Evolutionary conservation across 2,329 filamentous ascomycete genomes (phyloP).

Genomic region (Colletotrichum musae): DNA sequence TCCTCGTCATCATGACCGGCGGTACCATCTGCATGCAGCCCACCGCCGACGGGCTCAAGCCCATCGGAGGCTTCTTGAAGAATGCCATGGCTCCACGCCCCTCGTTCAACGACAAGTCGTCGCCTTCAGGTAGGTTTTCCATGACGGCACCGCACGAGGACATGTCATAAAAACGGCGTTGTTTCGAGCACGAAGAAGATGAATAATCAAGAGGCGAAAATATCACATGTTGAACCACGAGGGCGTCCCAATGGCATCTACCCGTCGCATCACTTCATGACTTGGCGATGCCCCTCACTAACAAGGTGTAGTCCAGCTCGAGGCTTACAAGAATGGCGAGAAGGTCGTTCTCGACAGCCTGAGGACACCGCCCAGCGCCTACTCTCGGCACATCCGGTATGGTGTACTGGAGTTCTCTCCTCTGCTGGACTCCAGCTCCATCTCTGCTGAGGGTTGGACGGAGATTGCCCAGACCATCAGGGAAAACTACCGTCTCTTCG

Average conservation of each 20-base stretch:
- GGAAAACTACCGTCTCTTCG: constrained; percentile 89
- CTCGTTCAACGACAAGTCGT: constrained; percentile 85
- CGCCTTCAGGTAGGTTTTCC: constrained; percentile 57
- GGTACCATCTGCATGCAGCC: constrained; percentile 93
- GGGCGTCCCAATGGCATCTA: not conserved
- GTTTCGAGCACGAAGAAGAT: not conserved
- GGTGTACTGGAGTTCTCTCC: constrained; percentile 87
- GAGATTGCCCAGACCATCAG: constrained; percentile 85
- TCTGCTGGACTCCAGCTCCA: constrained; percentile 90
- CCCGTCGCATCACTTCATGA: not conserved
- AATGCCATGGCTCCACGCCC: constrained; percentile 85
- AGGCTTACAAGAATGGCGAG: constrained; percentile 66
- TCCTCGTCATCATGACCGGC: constrained; percentile 92
- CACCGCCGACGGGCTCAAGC: constrained; percentile 83
- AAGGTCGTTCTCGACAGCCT: constrained; percentile 74
- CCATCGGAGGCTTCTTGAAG: constrained; percentile 84
- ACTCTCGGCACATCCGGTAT: constrained; percentile 86
- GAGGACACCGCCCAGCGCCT: constrained; percentile 84
- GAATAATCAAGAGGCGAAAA: not conserved
- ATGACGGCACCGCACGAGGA: not conserved
- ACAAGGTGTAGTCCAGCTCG: constrained; percentile 59
- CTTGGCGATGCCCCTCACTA: not conserved
- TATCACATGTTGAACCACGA: not conserved
- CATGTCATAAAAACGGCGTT: not conserved
- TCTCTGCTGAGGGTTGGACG: constrained; percentile 88